These are phyloP conservation scores for Botryosphaeria dothidea DNA, from an alignment of 2,329 filamentous ascomycete species.

Conservation along the genomic window DNA sequence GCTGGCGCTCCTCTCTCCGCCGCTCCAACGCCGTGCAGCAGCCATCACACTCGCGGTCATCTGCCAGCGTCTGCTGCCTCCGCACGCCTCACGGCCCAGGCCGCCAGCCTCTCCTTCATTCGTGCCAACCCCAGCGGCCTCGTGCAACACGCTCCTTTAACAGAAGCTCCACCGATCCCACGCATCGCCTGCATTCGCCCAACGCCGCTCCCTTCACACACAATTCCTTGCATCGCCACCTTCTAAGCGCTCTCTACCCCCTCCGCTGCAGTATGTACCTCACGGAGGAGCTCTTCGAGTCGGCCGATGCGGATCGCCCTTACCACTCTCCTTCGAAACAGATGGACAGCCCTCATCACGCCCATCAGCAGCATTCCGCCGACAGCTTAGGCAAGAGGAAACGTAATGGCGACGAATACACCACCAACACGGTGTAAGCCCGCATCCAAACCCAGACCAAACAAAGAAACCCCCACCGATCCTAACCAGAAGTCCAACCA, in stretches of 20 bases:
- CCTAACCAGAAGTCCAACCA: background rate
- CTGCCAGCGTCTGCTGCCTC: slow-evolving; percentile 6
- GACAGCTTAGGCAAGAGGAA: slow-evolving; percentile 14
- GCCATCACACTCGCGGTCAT: slow-evolving; percentile 3
- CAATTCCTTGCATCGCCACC: background rate
- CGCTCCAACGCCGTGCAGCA: background rate
- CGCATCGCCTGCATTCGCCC: background rate
- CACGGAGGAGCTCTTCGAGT: slow-evolving; percentile 17
- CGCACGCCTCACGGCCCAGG: background rate
- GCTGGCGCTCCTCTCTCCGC: background rate
- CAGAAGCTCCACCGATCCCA: background rate
- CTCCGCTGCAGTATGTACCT: slow-evolving; percentile 8
- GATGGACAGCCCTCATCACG: background rate
- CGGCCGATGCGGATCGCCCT: background rate
- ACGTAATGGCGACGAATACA: slow-evolving; percentile 8
- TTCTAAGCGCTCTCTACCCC: background rate
- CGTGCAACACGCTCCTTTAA: slow-evolving; percentile 11
- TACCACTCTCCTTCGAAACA: background rate
- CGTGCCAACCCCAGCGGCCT: background rate
- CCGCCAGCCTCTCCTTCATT: slow-evolving; percentile 7
- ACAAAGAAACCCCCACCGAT: background rate
- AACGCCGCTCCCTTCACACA: slow-evolving; percentile 1
- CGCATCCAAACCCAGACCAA: background rate
- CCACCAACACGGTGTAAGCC: slow-evolving; percentile 5
- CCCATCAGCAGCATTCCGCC: background rate